Evolutionary conservation across 805 yeast species (phyloP).

Genomic region (Nakazawaea populi): DNA sequence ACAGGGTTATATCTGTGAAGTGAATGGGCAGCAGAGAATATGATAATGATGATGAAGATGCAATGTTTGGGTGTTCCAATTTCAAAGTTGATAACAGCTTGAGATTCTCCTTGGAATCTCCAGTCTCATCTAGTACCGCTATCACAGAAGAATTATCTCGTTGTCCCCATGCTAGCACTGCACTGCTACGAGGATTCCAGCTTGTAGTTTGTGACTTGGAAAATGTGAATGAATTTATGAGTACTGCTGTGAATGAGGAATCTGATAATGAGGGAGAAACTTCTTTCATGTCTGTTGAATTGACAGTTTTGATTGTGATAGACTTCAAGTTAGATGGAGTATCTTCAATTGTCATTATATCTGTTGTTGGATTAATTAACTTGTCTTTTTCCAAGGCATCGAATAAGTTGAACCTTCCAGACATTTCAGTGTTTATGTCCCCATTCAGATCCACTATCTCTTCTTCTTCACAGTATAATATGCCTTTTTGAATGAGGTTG

Average conservation of each 20-base stretch:
- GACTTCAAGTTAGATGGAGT: neutral
- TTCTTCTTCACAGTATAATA: conserved; percentile 70
- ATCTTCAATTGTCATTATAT: conserved; percentile 3
- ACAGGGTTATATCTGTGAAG: conserved; percentile 17
- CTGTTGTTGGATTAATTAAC: conserved; percentile 4
- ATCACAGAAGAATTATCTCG: conserved; percentile 21
- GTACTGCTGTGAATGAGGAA: conserved; percentile 26
- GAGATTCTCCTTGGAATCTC: conserved; percentile 5
- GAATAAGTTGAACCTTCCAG: conserved; percentile 40
- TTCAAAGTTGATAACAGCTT: conserved; percentile 1
- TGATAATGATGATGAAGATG: neutral
- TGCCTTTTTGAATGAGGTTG: conserved; percentile 78
- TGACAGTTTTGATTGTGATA: neutral
- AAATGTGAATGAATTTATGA: conserved; percentile 32
- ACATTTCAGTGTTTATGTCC: neutral
- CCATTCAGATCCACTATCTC: conserved; percentile 38
- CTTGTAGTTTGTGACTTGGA: conserved; percentile 39
- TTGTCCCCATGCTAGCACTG: conserved; percentile 50
- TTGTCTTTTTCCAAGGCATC: conserved; percentile 46
- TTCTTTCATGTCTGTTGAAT: conserved; percentile 3
- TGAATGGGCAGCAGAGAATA: neutral
- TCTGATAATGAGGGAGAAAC: conserved; percentile 11
- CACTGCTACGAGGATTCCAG: conserved; percentile 50
- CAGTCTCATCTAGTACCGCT: conserved; percentile 17
- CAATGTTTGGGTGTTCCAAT: conserved; percentile 3